Conservation (phyloP, 2,329 filamentous ascomycete species). For the Myrmaecium sp. region DNA sequence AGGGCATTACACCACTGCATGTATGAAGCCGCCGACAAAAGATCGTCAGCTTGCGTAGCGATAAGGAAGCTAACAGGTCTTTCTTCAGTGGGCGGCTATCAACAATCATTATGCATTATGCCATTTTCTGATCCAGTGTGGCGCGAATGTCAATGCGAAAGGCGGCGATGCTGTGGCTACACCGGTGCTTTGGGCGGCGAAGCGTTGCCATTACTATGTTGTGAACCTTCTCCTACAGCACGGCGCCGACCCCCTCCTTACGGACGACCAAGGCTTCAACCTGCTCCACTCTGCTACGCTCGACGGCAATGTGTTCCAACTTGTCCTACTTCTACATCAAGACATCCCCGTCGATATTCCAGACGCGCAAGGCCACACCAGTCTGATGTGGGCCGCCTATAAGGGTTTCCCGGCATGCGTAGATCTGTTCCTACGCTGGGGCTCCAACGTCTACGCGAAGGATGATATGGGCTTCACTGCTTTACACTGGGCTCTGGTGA, state of each 20-base stretch:
- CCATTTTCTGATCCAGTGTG: slow-evolving; percentile 75
- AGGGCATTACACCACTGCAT: slow-evolving; percentile 91
- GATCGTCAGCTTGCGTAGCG: background rate
- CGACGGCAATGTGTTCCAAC: slow-evolving; percentile 82
- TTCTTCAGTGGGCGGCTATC: slow-evolving; percentile 79
- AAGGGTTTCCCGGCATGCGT: slow-evolving; percentile 90
- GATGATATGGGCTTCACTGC: slow-evolving; percentile 92
- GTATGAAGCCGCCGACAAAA: slow-evolving; percentile 31
- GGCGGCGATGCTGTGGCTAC: slow-evolving; percentile 92
- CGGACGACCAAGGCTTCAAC: slow-evolving; percentile 93
- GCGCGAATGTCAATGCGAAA: slow-evolving; percentile 85
- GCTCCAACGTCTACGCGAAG: slow-evolving; percentile 75
- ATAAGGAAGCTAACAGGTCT: slow-evolving; percentile 5
- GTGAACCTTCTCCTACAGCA: slow-evolving; percentile 82
- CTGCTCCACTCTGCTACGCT: slow-evolving; percentile 94
- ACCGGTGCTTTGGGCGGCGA: slow-evolving; percentile 90
- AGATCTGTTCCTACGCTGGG: slow-evolving; percentile 85
- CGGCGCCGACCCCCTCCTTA: slow-evolving; percentile 82
- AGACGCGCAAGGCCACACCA: slow-evolving; percentile 81
- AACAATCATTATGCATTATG: slow-evolving; percentile 98
- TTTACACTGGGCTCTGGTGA: slow-evolving; percentile 90
- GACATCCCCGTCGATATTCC: slow-evolving; percentile 86
- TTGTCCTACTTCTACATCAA: slow-evolving; percentile 81
- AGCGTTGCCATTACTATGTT: slow-evolving; percentile 91
- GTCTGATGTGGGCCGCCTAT: slow-evolving; percentile 97